Base-by-base conservation (phyloP, 768 basidiomycete species). In the Leccinum variicolor region DNA sequence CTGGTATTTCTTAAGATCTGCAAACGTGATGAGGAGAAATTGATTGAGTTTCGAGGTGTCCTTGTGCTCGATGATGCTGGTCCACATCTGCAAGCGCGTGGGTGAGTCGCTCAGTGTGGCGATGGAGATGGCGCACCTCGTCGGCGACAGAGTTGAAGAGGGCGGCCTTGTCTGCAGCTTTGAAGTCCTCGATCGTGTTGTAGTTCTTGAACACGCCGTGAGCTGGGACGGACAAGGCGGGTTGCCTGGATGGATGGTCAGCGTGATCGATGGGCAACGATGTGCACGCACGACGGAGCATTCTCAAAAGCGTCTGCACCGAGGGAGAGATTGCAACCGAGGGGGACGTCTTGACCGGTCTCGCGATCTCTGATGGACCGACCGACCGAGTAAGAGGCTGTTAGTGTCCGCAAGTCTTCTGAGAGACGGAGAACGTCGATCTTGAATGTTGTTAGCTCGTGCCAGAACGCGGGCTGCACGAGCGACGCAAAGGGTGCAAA, bases 101-200 rank as follows among this genome's bases (percentile, higher is more conserved):
- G 4, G 58, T 39, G 56, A 39, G 45, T 15, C 19, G 23, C 39
- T 47, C 13, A 25, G 33, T 5, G 49, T 31, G 46, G 3, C 2
- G 31, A 46, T 41, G 52, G 23, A 28, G 11, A 14, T 34, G 55
- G 29, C 73, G 60, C 60, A 92, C 92, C 76, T 86, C 79, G 60
- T 87, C 81, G 0, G 87, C 84, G 58, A 88, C 71, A 28, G 79
- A 67, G 56, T 90, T 89, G 74, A 98, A 94, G 17, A 97, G 72
- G n/a, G 84, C 81, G 6, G 87, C 84, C 79, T 99, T 99, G 66
- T 93, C 87, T 1, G 90, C 87, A 7, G 84, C 83, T 65, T 88
- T 93, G 78, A 98, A 98, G 11, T 97, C 94, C 64, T 98, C 94
- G 64, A 98, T 90, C 9, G 96, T 98, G 69, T 98, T 99, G 76